Base-by-base conservation (phyloP, 352 stramenopile genomes). In the Thalassiosira hispida region DNA sequence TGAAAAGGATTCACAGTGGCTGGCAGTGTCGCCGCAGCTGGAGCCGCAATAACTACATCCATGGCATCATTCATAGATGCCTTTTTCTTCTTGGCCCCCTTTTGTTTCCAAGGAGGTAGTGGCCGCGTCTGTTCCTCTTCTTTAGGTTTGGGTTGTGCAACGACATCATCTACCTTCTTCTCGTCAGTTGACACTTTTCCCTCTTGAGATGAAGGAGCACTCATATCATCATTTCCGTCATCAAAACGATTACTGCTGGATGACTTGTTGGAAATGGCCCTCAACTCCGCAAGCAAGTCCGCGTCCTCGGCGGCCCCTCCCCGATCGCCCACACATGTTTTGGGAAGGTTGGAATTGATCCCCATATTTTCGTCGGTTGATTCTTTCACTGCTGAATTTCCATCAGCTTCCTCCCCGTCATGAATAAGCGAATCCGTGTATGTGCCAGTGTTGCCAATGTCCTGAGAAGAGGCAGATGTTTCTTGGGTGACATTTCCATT, bases 241-340 rank as follows among this genome's bases (percentile, higher is more conserved):
- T 66, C 77, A 75, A 88, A 89, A 9, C 78, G 49, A 84, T 83
- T 64, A 9, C 51, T 46, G 46, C 33, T 44, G 2, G 56, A 27
- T 27, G 63, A 77, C 55, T 85, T 85, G 3, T 80, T 80, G 11
- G 87, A 91, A 38, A 92, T 79, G 9, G 71, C 85, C 55, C 75
- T 77, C 20, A 93, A 49, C 57, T 86, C 49, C 0, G 84, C 81
- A 27, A 92, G 51, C 9, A 91, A 77, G 35, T 91, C 86, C 49
- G 83, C 77, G 71, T 89, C 84, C 20, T 86, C 68, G 11, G 84
- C 84, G 31, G 59, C 33, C 2, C 84, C 84, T 59, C 84, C 84
- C 44, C 77, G 46, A 38, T 88, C 81, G 57, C 80, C 83, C 25
- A 78, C 38, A 69, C 87, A 90, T n/a, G 77, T 90, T 6, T 51